A percentile compares a stretch with the other conserved stretches of the same genome.
phyloP scores from a whole-genome alignment of 1,284 basidiomycete species.

The Ceratobasidium sp. region DNA sequence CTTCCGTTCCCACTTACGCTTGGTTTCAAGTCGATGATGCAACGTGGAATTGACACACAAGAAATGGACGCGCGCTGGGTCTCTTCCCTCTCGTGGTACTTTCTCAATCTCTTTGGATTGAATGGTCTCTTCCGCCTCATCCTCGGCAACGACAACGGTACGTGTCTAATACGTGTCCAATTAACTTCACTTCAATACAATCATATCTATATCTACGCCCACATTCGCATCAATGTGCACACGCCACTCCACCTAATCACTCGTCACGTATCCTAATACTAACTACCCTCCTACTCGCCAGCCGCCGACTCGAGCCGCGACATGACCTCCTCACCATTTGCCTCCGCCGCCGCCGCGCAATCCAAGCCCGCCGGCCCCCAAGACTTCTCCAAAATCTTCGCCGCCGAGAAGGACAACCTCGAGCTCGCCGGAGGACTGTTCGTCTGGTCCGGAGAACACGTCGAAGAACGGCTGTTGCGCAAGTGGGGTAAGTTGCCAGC shows the following conservation, averaged over 20 bases:
- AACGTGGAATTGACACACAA: constrained; percentile 93
- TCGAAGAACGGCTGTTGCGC: constrained; percentile 79
- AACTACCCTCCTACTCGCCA: constrained; percentile 51
- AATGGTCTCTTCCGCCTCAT: constrained; percentile 95
- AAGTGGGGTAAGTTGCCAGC: constrained; percentile 71
- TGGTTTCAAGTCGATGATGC: constrained; percentile 99
- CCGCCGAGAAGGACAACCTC: constrained; percentile 92
- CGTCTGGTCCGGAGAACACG: constrained; percentile 79
- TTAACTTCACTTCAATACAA: background rate
- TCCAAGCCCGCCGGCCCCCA: constrained; percentile 64
- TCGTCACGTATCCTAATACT: constrained; percentile 22
- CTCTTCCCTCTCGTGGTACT: constrained; percentile 98
- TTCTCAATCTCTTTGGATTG: constrained; percentile 97
- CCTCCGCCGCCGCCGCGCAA: constrained; percentile 62
- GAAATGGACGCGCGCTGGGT: constrained; percentile 99
- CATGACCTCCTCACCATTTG: constrained; percentile 77
- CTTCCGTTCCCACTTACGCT: constrained; percentile 96
- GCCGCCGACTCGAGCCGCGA: constrained; percentile 81
- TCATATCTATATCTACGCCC: constrained; percentile 36
- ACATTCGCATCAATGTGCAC: constrained; percentile 43
- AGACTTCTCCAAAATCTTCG: constrained; percentile 91
- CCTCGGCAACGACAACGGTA: constrained; percentile 91
- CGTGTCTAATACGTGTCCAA: constrained; percentile 51
- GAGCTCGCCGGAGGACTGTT: constrained; percentile 89
- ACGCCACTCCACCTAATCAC: too few relatives aligned